phyloP scores from a whole-genome alignment of 352 stramenopile species.

The Elongisporangium undulatum region DNA sequence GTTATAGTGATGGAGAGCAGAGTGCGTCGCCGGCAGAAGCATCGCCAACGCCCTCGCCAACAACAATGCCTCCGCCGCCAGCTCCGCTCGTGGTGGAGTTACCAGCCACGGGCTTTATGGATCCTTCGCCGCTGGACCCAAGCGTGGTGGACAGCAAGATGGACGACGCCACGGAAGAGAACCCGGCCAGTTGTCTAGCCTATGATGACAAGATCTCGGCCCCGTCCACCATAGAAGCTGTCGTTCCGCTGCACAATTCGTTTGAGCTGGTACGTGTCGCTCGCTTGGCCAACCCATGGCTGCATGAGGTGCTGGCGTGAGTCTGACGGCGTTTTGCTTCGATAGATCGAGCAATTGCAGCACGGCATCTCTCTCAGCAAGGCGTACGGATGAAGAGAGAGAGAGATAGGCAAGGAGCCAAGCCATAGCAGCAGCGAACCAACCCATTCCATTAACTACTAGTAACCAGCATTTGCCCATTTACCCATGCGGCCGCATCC shows the following conservation, averaged over 20 bases:
- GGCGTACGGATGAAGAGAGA: conserved; percentile 19
- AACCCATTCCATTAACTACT: not conserved
- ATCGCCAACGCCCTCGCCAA: not conserved
- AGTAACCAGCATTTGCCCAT: not conserved
- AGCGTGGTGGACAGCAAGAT: conserved; percentile 27
- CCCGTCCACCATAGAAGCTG: conserved; percentile 72
- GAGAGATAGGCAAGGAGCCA: not conserved
- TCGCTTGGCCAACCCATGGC: not conserved
- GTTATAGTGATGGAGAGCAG: conserved; percentile 22
- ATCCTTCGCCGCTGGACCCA: conserved; percentile 7
- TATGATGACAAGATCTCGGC: conserved; percentile 54
- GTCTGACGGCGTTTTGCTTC: not conserved
- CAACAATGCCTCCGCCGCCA: not conserved
- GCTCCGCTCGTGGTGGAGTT: not conserved
- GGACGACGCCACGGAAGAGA: conserved; percentile 16
- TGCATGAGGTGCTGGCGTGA: not conserved
- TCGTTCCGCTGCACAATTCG: conserved; percentile 66
- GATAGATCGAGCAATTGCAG: conserved; percentile 44
- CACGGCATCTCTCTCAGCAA: conserved; percentile 52
- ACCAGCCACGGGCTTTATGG: not conserved
- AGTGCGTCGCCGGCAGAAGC: conserved; percentile 2
- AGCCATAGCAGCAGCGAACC: not conserved
- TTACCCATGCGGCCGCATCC: not conserved
- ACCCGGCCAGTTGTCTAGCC: conserved; percentile 26
- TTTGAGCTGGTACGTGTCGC: conserved; percentile 48